Conservation (phyloP, 2,329 filamentous ascomycete genomes). For the Emmonsiellopsis sp. region DNA sequence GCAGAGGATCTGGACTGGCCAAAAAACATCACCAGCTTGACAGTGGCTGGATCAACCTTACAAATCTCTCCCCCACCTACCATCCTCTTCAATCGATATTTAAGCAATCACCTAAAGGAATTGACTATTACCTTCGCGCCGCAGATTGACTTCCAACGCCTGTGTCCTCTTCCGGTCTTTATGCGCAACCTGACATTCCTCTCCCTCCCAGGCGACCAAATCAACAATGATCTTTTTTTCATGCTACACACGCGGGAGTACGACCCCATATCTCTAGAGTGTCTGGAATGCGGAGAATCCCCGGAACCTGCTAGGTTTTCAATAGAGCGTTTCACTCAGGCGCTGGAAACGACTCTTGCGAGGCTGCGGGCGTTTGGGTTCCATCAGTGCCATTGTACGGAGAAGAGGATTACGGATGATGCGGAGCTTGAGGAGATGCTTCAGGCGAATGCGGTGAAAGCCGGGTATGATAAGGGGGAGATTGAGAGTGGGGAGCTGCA, state of each 20-base stretch:
- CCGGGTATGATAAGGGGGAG: slow-evolving; percentile 6
- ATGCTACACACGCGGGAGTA: slow-evolving; percentile 5
- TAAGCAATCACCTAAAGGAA: background rate
- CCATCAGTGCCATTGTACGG: slow-evolving; percentile 11
- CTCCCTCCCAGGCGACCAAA: background rate
- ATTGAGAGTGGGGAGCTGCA: slow-evolving; percentile 8
- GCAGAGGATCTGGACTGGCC: slow-evolving; percentile 22
- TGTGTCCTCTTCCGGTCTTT: background rate
- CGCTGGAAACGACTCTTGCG: slow-evolving; percentile 15
- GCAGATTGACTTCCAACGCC: background rate
- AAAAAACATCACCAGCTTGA: slow-evolving; percentile 17
- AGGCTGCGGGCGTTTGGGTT: slow-evolving; percentile 22
- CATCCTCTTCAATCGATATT: slow-evolving; percentile 1
- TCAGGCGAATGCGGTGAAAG: slow-evolving; percentile 10
- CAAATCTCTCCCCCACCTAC: slow-evolving; percentile 19
- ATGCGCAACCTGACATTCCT: background rate
- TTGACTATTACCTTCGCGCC: background rate
- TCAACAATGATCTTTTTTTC: background rate
- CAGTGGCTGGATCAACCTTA: slow-evolving; percentile 4
- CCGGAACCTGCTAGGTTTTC: slow-evolving; percentile 15
- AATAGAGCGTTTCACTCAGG: slow-evolving; percentile 14
- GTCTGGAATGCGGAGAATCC: slow-evolving; percentile 21
- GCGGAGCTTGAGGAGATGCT: slow-evolving; percentile 22
- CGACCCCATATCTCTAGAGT: slow-evolving; percentile 16
- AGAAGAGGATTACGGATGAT: slow-evolving; percentile 10